phyloP scores from a whole-genome alignment of 495 filamentous ascomycete species.

The Bombardia bombarda region DNA sequence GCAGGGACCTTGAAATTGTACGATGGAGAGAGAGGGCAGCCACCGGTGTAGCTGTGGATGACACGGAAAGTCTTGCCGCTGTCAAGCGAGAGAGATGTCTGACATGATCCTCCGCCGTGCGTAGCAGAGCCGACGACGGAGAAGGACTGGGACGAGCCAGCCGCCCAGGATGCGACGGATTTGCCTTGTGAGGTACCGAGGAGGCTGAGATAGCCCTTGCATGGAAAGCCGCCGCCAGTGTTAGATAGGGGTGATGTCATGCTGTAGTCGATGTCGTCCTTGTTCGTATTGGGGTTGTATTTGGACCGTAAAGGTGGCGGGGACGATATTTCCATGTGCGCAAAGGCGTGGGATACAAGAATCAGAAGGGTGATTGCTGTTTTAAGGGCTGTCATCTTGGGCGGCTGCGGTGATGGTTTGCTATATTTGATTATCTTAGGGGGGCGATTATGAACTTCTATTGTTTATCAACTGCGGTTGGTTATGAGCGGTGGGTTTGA shows the following conservation, averaged over 20 bases:
- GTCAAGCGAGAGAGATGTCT: constrained; percentile 54
- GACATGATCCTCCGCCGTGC: constrained; percentile 60
- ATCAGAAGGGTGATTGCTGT: neutral
- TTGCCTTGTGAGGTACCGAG: constrained; percentile 31
- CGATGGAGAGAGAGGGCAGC: constrained; percentile 28
- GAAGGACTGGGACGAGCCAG: constrained; percentile 49
- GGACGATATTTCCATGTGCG: constrained; percentile 49
- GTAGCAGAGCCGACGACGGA: constrained; percentile 45
- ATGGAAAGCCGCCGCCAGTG: constrained; percentile 46
- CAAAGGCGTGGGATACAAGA: constrained; percentile 16
- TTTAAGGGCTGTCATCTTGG: neutral
- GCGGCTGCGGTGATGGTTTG: no score
- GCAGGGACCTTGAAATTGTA: constrained; percentile 45
- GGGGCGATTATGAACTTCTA: no score
- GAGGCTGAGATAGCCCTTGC: constrained; percentile 51
- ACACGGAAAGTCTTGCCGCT: constrained; percentile 40
- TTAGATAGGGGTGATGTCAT: constrained; percentile 44
- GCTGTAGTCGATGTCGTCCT: constrained; percentile 25
- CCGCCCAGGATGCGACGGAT: constrained; percentile 41
- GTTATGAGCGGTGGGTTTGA: no score
- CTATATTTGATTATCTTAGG: no score
- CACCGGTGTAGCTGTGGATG: constrained; percentile 36
- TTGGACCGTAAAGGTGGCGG: constrained; percentile 43
- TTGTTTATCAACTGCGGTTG: no score
- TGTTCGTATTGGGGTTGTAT: constrained; percentile 33